Evolutionary conservation across 345 rosid species (phyloP).

Genomic region (Raphanus raphanistrum): DNA sequence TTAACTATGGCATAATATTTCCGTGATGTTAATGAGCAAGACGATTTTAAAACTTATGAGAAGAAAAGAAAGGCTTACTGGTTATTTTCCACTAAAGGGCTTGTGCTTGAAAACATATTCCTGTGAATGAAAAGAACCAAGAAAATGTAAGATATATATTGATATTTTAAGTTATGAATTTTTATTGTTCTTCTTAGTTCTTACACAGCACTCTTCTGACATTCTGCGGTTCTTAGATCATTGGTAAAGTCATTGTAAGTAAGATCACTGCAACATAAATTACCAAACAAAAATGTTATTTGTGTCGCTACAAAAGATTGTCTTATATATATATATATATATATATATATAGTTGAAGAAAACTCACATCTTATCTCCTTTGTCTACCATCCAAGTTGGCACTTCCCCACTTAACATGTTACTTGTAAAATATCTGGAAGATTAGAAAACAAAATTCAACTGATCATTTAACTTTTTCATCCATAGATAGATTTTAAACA

Average conservation of each 20-base stretch:
- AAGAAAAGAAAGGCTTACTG: slow-evolving; percentile 39
- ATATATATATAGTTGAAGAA: neutral
- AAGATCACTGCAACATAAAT: slow-evolving; percentile 56
- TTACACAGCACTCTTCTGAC: slow-evolving; percentile 45
- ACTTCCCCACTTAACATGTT: slow-evolving; percentile 55
- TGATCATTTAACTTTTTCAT: neutral
- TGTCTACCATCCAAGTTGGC: slow-evolving; percentile 48
- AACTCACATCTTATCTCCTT: slow-evolving; percentile 51
- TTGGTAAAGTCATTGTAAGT: slow-evolving; percentile 61
- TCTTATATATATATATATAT: neutral
- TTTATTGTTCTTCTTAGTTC: slow-evolving; percentile 39
- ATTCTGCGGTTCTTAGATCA: slow-evolving; percentile 26
- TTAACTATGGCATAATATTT: too few species aligned
- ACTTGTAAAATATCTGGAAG: slow-evolving; percentile 38
- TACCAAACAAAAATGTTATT: slow-evolving; percentile 14
- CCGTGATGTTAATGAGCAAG: neutral
- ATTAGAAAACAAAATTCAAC: slow-evolving; percentile 20
- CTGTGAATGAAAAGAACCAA: slow-evolving; percentile 31
- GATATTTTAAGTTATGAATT: neutral
- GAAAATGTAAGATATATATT: slow-evolving; percentile 9
- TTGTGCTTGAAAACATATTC: slow-evolving; percentile 57
- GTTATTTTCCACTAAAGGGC: slow-evolving; percentile 42
- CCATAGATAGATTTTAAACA: neutral
- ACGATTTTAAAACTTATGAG: neutral
- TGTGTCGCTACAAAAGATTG: neutral